Evolutionary conservation across 2,329 filamentous ascomycete genomes (phyloP), one percentile per base, ranked within the genome.

Genomic region (Periglandula ipomoeae): DNA sequence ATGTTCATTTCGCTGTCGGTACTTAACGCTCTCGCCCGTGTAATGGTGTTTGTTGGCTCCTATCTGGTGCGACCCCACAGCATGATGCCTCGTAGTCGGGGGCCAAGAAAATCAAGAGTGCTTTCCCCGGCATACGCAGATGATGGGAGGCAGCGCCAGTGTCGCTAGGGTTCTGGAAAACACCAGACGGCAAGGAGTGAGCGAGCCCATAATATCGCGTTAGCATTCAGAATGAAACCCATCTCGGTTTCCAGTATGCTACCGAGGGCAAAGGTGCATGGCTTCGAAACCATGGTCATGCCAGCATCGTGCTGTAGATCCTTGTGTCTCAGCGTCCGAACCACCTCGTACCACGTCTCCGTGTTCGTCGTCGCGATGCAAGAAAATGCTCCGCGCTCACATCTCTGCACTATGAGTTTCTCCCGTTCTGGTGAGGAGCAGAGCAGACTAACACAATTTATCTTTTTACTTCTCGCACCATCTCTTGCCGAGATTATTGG

Each of bases 311-410:
- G 20, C n/a, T 43, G 46, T 26, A 42, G 27, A 43, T 48, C 30
- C 38, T 19, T 43, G 32, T 48, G 46, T 48, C 46, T 48, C 45
- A 37, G 54, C 52, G 41, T 45, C 55, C 53, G 52, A 58, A 52
- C 56, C 55, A 58, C 52, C 53, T 56, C 47, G 27, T 48, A 24
- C 41, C 42, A 46, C 34, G 34, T 17, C 34, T 44, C 41, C 41
- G n/a, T 22, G 41, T 13, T 32, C 24, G 41, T n/a, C n/a, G n/a
- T n/a, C n/a, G n/a, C n/a, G n/a, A n/a, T n/a, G n/a, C n/a, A n/a
- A n/a, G n/a, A n/a, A n/a, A n/a, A n/a, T n/a, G n/a, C n/a, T n/a
- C n/a, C n/a, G n/a, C n/a, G n/a, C n/a, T n/a, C n/a, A n/a, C n/a
- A n/a, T n/a, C n/a, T n/a, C n/a, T n/a, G n/a, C n/a, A n/a, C n/a